Base-by-base conservation (phyloP, 179 eudicot species). In the Beta macrorhiza region DNA sequence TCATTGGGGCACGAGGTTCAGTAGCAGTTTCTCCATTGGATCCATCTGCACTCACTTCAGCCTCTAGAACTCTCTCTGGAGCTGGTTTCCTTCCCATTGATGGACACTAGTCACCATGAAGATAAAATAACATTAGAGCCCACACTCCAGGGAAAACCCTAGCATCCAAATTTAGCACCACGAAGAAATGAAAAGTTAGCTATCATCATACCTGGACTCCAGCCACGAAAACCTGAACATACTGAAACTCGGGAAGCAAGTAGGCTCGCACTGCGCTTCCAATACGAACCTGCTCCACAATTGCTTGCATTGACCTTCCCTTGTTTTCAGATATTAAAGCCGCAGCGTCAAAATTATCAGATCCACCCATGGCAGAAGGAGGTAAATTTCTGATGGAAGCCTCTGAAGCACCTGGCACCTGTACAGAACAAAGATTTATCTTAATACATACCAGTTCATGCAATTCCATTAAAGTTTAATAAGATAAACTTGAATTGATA, bases 251-350 rank as follows among this genome's bases (percentile, higher is more conserved):
- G 13, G 98, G 98, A 84, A 97, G 98, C 89, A 97, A 84, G 83
- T 92, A 93, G 56, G 89, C 97, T 68, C 99, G 92, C 80, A 97
- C 79, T 55, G 98, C 88, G 87, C 97, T 97, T 84, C 99, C 99
- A 85, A 93, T 98, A 70, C 95, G 99, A 83, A 92, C 93, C 81
- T 95, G 97, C 90, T 97, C 99, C 53, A 94, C 99, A 82, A 95
- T 81, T 56, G 95, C 99, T 83, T 90, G 86, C 89, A 97, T 83
- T 64, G 93, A 92, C 78, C 82, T 91, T 57, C 98, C 98, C 87
- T 89, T 95, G 81, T 90, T 90, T 44, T 89, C 80, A 37, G 81
- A 84, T 78, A 92, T 79, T 67, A 97, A 89, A 58, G 79, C 89
- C 84, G 81, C 82, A 52, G 94, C 90, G 84, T 93, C 91, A 49